phyloP scores from a whole-genome alignment of 2,329 filamentous ascomycete species.

The Sclerotinia spermophila region DNA sequence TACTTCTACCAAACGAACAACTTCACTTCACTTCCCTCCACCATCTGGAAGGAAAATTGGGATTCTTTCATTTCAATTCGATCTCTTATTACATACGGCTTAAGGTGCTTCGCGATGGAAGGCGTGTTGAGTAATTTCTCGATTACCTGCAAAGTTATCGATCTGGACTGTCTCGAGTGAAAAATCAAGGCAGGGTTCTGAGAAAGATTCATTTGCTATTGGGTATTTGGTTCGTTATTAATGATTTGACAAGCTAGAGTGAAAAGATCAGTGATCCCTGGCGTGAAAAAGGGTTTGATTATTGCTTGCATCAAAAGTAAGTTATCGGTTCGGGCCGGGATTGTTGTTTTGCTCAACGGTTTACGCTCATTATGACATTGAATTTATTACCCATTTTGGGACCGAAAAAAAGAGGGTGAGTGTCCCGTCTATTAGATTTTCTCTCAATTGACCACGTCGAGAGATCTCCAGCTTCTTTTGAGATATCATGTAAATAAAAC shows the following conservation, averaged over 20 bases:
- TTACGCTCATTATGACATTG: neutral
- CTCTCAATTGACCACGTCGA: neutral
- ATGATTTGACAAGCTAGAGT: neutral
- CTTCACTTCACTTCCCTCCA: neutral
- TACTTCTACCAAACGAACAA: conserved; percentile 3
- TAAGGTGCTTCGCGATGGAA: neutral
- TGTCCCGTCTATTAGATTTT: neutral
- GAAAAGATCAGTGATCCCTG: neutral
- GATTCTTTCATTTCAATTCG: neutral
- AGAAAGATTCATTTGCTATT: neutral
- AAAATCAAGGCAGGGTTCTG: conserved; percentile 2
- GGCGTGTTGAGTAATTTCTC: neutral
- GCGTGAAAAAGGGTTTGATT: neutral
- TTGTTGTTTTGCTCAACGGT: conserved; percentile 9
- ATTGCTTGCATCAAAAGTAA: neutral
- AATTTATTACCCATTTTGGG: neutral
- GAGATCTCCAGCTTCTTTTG: neutral
- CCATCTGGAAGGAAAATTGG: neutral
- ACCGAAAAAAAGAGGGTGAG: neutral
- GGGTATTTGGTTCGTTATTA: neutral
- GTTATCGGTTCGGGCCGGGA: conserved; percentile 14
- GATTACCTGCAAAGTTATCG: conserved; percentile 12
- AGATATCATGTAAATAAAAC: neutral
- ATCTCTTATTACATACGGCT: conserved; percentile 1
- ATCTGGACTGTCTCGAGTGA: neutral